phyloP scores from a whole-genome alignment of 306 rosid genomes.

The Castanea crenata region DNA sequence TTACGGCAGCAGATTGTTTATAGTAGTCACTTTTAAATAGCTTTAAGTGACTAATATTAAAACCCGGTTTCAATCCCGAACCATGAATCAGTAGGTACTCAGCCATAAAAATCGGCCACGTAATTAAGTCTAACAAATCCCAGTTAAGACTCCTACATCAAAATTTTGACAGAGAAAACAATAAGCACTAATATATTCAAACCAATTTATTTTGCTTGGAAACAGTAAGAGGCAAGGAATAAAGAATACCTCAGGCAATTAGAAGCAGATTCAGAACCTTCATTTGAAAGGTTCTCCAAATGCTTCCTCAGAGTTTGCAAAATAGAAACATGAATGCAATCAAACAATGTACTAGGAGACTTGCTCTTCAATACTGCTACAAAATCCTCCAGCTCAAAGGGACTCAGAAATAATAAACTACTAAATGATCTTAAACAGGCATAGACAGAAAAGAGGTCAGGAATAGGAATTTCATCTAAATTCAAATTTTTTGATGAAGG shows the following conservation, averaged over 20 bases:
- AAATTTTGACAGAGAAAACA: constrained; percentile 24
- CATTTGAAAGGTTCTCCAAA: constrained; percentile 81
- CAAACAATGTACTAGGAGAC: constrained; percentile 66
- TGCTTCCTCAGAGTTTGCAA: constrained; percentile 79
- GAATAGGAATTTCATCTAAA: constrained; percentile 69
- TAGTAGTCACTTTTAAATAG: constrained; percentile 66
- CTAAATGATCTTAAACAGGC: constrained; percentile 88
- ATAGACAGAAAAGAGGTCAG: constrained; percentile 83
- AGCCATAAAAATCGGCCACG: constrained; percentile 93
- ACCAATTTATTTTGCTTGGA: constrained; percentile 22
- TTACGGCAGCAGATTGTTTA: constrained; percentile 58
- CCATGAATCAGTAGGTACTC: constrained; percentile 80
- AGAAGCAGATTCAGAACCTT: constrained; percentile 84
- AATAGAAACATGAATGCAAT: constrained; percentile 76
- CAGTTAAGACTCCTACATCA: constrained; percentile 83
- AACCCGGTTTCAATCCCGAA: constrained; percentile 60
- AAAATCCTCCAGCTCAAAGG: constrained; percentile 90
- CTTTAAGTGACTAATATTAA: constrained; percentile 48
- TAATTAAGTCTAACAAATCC: constrained; percentile 82
- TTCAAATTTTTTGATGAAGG: constrained; percentile 75
- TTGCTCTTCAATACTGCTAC: constrained; percentile 62
- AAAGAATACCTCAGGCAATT: constrained; percentile 69
- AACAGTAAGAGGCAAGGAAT: constrained; percentile 3
- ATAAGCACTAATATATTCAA: constrained; percentile 17
- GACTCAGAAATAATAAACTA: constrained; percentile 81